Evolutionary conservation across 495 filamentous ascomycete genomes (phyloP).

Genomic region (Aspergillus hancockii): DNA sequence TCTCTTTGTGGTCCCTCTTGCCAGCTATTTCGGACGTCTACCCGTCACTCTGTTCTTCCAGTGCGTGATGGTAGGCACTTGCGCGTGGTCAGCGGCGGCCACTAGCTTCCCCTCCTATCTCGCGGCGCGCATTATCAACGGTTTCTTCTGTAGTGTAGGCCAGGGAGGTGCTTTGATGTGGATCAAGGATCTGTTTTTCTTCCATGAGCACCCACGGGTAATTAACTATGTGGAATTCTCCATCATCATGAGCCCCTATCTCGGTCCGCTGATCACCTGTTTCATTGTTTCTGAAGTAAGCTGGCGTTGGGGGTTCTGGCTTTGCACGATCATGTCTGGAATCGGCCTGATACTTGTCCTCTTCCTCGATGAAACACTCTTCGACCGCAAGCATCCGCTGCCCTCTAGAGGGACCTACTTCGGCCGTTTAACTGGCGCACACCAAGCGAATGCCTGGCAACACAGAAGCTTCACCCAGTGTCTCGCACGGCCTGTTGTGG

Average conservation of each 20-base stretch:
- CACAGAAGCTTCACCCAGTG: not conserved
- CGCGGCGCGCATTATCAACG: not conserved
- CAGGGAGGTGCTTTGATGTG: not conserved
- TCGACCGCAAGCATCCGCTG: not conserved
- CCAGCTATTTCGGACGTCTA: not conserved
- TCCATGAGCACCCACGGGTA: not conserved
- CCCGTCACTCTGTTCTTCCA: not conserved
- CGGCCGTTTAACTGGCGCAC: not conserved
- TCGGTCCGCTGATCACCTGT: not conserved
- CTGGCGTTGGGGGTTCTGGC: not conserved
- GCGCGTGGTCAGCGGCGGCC: not conserved
- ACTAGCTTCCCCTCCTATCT: not conserved
- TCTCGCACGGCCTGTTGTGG: not conserved
- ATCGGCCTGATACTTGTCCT: not conserved
- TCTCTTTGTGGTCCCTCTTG: not conserved
- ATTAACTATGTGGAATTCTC: not conserved
- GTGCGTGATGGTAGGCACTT: not conserved
- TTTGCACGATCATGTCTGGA: not conserved
- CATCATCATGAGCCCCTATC: not conserved
- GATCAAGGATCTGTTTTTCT: not conserved
- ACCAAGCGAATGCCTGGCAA: not conserved
- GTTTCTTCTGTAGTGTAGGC: not conserved
- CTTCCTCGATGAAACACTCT: not conserved
- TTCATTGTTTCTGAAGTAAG: not conserved
- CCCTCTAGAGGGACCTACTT: not conserved